phyloP scores from a whole-genome alignment of 805 yeast genomes.

The Wickerhamomyces xylosicus region DNA sequence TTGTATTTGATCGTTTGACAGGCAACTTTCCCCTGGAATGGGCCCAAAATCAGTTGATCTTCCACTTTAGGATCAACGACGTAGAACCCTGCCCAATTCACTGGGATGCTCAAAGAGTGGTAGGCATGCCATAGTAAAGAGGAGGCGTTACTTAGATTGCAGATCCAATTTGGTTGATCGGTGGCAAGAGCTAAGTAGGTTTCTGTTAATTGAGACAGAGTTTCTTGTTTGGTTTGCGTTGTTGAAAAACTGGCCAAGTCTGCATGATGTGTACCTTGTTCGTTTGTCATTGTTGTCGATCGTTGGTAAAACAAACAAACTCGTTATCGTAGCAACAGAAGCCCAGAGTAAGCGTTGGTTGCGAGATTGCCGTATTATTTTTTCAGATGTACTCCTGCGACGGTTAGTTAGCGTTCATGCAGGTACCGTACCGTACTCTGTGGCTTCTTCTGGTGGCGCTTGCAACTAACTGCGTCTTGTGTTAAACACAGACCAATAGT shows the following conservation, averaged over 20 bases:
- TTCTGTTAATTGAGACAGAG: conserved; percentile 44
- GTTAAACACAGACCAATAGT: too few species aligned
- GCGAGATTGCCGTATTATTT: too few species aligned
- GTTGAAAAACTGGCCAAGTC: conserved; percentile 49
- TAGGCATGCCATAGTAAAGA: conserved; percentile 86
- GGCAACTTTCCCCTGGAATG: conserved; percentile 95
- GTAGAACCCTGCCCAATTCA: conserved; percentile 95
- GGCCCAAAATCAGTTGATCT: conserved; percentile 62
- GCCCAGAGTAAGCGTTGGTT: too few species aligned
- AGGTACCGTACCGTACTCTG: too few species aligned
- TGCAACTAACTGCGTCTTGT: too few species aligned
- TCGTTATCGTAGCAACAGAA: too few species aligned
- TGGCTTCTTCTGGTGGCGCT: too few species aligned
- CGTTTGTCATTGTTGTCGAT: conserved; percentile 10
- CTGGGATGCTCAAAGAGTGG: conserved; percentile 41
- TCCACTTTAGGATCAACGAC: conserved; percentile 27
- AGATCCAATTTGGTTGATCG: conserved; percentile 74
- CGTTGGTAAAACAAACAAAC: too few species aligned
- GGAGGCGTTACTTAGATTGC: conserved; percentile 79
- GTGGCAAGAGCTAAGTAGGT: conserved; percentile 56
- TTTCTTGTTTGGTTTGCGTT: conserved; percentile 32
- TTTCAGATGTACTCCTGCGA: too few species aligned
- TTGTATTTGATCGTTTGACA: conserved; percentile 78
- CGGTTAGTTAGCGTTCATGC: too few species aligned
- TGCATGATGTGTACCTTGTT: conserved; percentile 48